A percentile compares a stretch with the other conserved stretches of the same genome.
Conservation (phyloP, 2,329 filamentous ascomycete species). For the Fusarium brachygibbosum region DNA sequence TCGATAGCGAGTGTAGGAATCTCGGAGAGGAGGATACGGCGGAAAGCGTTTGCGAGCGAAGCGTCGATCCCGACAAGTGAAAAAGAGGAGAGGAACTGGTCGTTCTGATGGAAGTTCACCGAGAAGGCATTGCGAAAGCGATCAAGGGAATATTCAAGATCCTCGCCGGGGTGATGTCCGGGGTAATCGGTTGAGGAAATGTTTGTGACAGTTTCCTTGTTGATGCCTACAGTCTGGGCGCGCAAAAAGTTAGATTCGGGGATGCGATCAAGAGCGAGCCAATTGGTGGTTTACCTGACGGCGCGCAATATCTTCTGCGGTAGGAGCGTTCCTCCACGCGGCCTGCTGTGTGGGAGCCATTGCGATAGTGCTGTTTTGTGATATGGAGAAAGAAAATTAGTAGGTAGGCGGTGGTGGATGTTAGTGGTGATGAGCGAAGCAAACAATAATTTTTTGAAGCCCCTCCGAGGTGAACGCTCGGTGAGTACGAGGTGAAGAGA, state of each 20-base stretch:
- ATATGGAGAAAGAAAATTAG: not conserved
- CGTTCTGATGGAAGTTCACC: conserved; percentile 87
- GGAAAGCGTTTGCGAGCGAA: conserved; percentile 95
- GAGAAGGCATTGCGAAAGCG: conserved; percentile 78
- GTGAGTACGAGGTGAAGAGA: conserved; percentile 36
- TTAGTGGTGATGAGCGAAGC: conserved; percentile 17
- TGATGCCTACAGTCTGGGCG: conserved; percentile 82
- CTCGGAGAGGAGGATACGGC: conserved; percentile 94
- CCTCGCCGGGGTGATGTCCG: conserved; percentile 89
- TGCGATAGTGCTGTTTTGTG: conserved; percentile 13
- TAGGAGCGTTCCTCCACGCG: conserved; percentile 57
- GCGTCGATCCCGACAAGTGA: conserved; percentile 93
- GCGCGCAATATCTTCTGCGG: conserved; percentile 69
- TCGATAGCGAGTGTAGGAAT: conserved; percentile 96
- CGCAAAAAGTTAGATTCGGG: conserved; percentile 31
- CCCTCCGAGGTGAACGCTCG: conserved; percentile 48
- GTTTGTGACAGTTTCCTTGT: conserved; percentile 90
- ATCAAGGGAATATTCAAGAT: conserved; percentile 82
- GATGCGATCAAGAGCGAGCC: not conserved
- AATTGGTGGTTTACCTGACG: conserved; percentile 66
- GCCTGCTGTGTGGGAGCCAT: conserved; percentile 55
- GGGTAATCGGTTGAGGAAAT: conserved; percentile 93
- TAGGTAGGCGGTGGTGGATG: conserved; percentile 20
- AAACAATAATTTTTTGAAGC: conserved; percentile 52
- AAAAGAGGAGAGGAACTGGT: conserved; percentile 83